phyloP scores from a whole-genome alignment of 129 eudicot species.

The Arctium lappa region DNA sequence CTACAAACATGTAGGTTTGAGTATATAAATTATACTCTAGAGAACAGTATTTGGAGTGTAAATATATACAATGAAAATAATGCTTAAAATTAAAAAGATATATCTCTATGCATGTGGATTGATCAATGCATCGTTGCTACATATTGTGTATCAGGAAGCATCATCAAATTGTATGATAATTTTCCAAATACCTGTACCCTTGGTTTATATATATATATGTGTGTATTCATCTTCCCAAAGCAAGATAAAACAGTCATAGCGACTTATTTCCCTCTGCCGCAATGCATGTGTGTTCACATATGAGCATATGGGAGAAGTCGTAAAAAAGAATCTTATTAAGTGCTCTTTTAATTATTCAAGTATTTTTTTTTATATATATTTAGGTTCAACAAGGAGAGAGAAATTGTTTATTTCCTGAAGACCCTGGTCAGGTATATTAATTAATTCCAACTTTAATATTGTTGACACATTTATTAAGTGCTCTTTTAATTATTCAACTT shows the following conservation, averaged over 20 bases:
- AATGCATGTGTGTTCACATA: constrained; percentile 33
- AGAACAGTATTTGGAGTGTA: no score
- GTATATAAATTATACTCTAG: background rate
- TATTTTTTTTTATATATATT: background rate
- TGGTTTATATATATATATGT: background rate
- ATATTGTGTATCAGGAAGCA: background rate
- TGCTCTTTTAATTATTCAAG: background rate
- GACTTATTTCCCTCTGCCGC: constrained; percentile 16
- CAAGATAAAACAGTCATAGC: constrained; percentile 3
- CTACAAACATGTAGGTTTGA: background rate
- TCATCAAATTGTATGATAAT: background rate
- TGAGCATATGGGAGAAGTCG: constrained; percentile 23
- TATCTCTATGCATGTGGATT: background rate
- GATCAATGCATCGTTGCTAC: background rate
- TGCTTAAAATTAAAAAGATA: background rate
- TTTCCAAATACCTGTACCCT: constrained; percentile 3
- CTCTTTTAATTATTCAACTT: background rate
- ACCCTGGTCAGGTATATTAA: constrained; percentile 85
- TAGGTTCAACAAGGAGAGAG: constrained; percentile 79
- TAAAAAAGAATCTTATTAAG: background rate
- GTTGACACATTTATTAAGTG: no score
- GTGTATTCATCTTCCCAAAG: background rate
- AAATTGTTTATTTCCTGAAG: constrained; percentile 91
- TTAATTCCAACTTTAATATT: constrained; percentile 16
- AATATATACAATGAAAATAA: background rate